phyloP scores from a whole-genome alignment of 2,329 filamentous ascomycete genomes.

The Phaeosphaeriaceae sp. region DNA sequence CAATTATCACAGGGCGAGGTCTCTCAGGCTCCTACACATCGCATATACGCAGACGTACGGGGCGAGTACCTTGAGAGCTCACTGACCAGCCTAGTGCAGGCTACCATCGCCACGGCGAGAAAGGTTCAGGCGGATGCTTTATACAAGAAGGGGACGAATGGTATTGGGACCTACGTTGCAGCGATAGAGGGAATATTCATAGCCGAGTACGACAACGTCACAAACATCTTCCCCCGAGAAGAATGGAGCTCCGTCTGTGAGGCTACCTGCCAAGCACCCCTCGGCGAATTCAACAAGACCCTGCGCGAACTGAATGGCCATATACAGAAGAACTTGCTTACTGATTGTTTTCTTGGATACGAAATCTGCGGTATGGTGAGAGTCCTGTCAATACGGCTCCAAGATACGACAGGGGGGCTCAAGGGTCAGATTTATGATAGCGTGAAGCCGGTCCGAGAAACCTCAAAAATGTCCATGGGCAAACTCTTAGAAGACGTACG shows the following conservation, averaged over 20 bases:
- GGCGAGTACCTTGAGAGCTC: slow-evolving; percentile 85
- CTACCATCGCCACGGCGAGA: slow-evolving; percentile 77
- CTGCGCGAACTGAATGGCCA: slow-evolving; percentile 88
- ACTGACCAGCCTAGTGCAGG: slow-evolving; percentile 83
- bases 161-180: slow-evolving; percentile 86
- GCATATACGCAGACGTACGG: slow-evolving; percentile 83
- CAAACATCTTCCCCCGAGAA: slow-evolving; percentile 81
- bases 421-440: slow-evolving; percentile 84
- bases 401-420: slow-evolving; percentile 82
- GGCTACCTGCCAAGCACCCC: slow-evolving; percentile 75
- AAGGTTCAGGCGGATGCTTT: slow-evolving; percentile 78
- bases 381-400: slow-evolving; percentile 77
- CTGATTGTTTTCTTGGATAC: slow-evolving; percentile 93
- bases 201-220: slow-evolving; percentile 90
- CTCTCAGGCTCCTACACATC: slow-evolving; percentile 72
- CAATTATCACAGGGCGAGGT: slow-evolving; percentile 53
- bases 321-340: slow-evolving; percentile 83
- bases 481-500: slow-evolving; percentile 85
- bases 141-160: slow-evolving; percentile 88
- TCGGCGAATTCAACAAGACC: slow-evolving; percentile 84
- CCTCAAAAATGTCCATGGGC: slow-evolving; percentile 82
- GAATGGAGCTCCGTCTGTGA: slow-evolving; percentile 84
- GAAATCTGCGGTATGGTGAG: slow-evolving; percentile 93
- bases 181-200: slow-evolving; percentile 86
- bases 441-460: slow-evolving; percentile 88